Percentiles rank a stretch among this genome's conserved stretches.
These are phyloP conservation scores for Dicorynia guianensis DNA, from an alignment of 306 rosid species.

Conservation along the genomic window DNA sequence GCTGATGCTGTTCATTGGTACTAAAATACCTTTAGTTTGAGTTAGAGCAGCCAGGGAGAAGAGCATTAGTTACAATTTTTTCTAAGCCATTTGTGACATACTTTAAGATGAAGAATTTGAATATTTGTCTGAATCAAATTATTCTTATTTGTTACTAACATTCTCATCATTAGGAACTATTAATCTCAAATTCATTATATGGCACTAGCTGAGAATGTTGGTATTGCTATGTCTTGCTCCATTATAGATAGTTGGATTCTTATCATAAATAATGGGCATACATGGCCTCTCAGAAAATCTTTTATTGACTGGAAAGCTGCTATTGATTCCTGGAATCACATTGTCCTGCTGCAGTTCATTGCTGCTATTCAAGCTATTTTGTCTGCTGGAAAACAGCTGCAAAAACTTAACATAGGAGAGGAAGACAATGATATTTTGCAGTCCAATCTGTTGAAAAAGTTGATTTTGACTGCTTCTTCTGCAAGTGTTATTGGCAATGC, in stretches of 20 bases:
- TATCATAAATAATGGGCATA: conserved; percentile 19
- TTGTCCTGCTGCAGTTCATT: conserved; percentile 63
- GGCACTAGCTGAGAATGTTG: conserved; percentile 7
- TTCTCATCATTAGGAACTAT: conserved; percentile 16
- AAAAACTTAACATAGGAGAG: conserved; percentile 65
- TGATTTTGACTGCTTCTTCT: conserved; percentile 79
- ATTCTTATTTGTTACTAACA: not conserved
- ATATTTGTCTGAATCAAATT: conserved; percentile 1
- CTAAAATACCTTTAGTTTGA: conserved; percentile 12
- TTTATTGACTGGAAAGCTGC: conserved; percentile 14
- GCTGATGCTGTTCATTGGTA: not conserved
- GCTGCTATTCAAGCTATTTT: conserved; percentile 84
- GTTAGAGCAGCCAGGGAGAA: conserved; percentile 12
- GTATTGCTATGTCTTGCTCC: conserved; percentile 15
- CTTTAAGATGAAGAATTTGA: conserved; percentile 23
- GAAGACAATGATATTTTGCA: conserved; percentile 44
- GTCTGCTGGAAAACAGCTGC: conserved; percentile 85
- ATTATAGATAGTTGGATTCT: conserved; percentile 29
- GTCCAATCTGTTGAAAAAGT: conserved; percentile 71
- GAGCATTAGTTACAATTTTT: conserved; percentile 4
- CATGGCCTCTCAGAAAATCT: not conserved
- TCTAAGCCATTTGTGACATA: conserved; percentile 4
- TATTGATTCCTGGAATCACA: conserved; percentile 39
- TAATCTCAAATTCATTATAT: conserved; percentile 9
- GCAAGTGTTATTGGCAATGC: conserved; percentile 65